phyloP scores from a whole-genome alignment of 495 filamentous ascomycete genomes.

The Aspergillus kassunensis region DNA sequence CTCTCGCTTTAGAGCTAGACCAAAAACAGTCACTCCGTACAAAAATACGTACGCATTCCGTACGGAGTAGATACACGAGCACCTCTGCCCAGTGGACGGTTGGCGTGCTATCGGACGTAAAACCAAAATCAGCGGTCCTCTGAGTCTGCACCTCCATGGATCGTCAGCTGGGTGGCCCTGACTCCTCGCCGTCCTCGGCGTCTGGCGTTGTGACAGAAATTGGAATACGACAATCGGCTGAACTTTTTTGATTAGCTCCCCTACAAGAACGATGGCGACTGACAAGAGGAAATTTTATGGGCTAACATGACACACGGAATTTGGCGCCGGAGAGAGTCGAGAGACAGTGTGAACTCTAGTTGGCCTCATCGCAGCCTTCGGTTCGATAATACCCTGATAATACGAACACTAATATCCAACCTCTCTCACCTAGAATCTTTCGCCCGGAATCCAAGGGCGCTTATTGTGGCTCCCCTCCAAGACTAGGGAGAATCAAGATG shows the following conservation, averaged over 20 bases:
- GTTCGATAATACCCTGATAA: conserved; percentile 1
- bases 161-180: conserved; percentile 7
- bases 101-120: not conserved
- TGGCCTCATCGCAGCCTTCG: not conserved
- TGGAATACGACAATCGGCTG: not conserved
- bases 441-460: conserved; percentile 4
- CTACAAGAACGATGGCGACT: not conserved
- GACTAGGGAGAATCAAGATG: not conserved
- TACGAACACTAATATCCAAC: not conserved
- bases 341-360: not conserved
- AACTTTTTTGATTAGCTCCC: conserved; percentile 1
- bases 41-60: conserved; percentile 1
- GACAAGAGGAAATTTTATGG: not conserved
- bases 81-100: not conserved
- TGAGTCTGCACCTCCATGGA: conserved; percentile 8
- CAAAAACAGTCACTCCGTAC: not conserved
- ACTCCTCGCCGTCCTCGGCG: too few relatives aligned
- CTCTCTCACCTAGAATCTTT: not conserved
- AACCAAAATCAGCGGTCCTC: conserved; percentile 2
- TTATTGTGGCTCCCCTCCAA: not conserved
- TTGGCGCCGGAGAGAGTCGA: not conserved
- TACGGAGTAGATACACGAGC: not conserved
- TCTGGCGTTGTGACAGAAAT: not conserved
- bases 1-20: not conserved
- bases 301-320: not conserved